Evolutionary conservation across 164 flowering plant genomes (phyloP).

Genomic region (Hamamelis virginiana): DNA sequence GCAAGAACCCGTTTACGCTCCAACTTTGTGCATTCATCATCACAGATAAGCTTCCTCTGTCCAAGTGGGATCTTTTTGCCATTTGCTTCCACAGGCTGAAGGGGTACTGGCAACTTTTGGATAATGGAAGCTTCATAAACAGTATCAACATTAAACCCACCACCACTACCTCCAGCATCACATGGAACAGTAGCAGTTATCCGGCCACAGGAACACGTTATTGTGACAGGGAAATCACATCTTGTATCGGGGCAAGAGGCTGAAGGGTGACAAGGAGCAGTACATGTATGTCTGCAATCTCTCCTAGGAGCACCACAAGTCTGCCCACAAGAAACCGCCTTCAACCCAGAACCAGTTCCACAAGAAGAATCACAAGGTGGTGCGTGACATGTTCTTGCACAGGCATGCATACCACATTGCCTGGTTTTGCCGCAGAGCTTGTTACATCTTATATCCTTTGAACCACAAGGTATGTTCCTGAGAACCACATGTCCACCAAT

Average conservation of each 20-base stretch:
- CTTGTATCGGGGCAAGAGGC: constrained; percentile 78
- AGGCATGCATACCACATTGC: constrained; percentile 94
- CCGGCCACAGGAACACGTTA: constrained; percentile 86
- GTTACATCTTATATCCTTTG: constrained; percentile 85
- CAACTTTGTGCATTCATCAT: constrained; percentile 82
- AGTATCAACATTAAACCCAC: constrained; percentile 45
- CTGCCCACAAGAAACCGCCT: constrained; percentile 84
- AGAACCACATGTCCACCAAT: constrained; percentile 90
- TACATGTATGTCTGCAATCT: constrained; percentile 89
- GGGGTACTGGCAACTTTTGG: constrained; percentile 74
- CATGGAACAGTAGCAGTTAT: constrained; percentile 81
- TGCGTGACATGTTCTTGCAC: constrained; percentile 81
- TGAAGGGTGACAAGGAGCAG: constrained; percentile 72
- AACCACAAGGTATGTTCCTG: constrained; percentile 95
- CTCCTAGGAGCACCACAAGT: constrained; percentile 94
- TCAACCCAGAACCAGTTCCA: constrained; percentile 31
- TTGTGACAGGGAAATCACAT: constrained; percentile 72
- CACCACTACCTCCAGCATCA: constrained; percentile 72
- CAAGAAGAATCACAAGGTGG: constrained; percentile 64
- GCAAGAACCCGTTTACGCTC: constrained; percentile 89
- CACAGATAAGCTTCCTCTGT: constrained; percentile 84
- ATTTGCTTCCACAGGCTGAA: constrained; percentile 71
- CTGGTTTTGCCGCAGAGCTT: constrained; percentile 88
- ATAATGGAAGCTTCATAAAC: constrained; percentile 68
- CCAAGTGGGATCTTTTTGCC: constrained; percentile 75